phyloP scores from a whole-genome alignment of 1,284 basidiomycete genomes.

The Coniophora puteana region DNA sequence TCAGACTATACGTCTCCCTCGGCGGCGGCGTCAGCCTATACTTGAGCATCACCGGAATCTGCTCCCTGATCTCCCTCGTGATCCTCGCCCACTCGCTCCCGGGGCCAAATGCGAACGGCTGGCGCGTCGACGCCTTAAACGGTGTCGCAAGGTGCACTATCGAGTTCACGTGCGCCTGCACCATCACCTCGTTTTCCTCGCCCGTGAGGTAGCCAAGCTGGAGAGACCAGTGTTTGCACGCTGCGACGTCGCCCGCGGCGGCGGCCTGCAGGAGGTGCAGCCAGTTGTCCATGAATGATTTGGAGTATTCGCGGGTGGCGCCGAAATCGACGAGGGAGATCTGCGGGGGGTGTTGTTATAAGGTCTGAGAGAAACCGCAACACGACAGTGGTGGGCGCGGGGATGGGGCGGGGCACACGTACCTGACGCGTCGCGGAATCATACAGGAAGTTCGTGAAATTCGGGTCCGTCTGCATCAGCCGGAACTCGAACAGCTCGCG shows the following conservation, averaged over 20 bases:
- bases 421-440: conserved; percentile 59
- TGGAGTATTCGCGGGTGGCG: conserved; percentile 85
- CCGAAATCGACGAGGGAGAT: conserved; percentile 96
- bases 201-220: conserved; percentile 90
- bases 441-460: conserved; percentile 98
- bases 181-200: conserved; percentile 87
- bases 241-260: conserved; percentile 62
- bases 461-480: conserved; percentile 98
- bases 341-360: conserved; percentile 28
- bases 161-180: conserved; percentile 83
- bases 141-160: conserved; percentile 83
- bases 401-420: neutral
- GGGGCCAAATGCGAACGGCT: conserved; percentile 72
- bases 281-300: conserved; percentile 90
- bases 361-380: neutral
- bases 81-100: conserved; percentile 64
- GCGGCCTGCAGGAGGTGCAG: conserved; percentile 79
- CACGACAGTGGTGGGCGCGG: neutral
- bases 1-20: conserved; percentile 91
- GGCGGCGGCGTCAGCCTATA: conserved; percentile 92
- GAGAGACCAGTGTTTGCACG: conserved; percentile 73
- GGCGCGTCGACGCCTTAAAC: conserved; percentile 59
- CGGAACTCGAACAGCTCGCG: conserved; percentile 90
- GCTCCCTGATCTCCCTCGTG: conserved; percentile 69
- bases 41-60: conserved; percentile 90